Conservation (phyloP, 257 asterid genomes). For the Solanum peruvianum region DNA sequence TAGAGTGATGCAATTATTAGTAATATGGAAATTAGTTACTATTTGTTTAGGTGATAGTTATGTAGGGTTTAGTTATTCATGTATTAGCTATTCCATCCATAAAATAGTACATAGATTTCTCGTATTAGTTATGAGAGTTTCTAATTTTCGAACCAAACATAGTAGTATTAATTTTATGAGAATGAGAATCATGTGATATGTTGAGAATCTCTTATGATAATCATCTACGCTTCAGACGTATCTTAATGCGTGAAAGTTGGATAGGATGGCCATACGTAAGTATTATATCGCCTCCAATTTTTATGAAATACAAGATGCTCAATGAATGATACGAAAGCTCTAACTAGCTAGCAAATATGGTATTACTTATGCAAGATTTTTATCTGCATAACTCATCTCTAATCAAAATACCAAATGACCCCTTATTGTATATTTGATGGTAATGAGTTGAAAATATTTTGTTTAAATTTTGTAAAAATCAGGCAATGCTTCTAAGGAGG, state of each 20-base stretch:
- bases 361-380: neutral
- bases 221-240: too few species aligned
- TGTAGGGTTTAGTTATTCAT: neutral
- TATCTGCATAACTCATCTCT: neutral
- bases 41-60: rapidly evolving
- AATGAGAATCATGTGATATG: neutral
- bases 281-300: too few species aligned
- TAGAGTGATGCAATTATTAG: neutral
- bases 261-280: rapidly evolving
- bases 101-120: neutral
- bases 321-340: neutral
- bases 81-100: neutral
- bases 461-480: neutral
- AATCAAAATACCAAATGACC: neutral
- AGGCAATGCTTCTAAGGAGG: neutral
- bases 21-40: neutral
- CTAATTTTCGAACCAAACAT: neutral
- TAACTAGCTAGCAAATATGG: neutral
- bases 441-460: neutral
- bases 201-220: too few species aligned
- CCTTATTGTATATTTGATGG: neutral
- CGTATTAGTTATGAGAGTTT: neutral
- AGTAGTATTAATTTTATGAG: neutral
- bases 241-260: too few species aligned
- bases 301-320: too few species aligned